Evolutionary conservation across 192 early-diverging fungal genomes (phyloP).

Genomic region (Linderina pennispora): DNA sequence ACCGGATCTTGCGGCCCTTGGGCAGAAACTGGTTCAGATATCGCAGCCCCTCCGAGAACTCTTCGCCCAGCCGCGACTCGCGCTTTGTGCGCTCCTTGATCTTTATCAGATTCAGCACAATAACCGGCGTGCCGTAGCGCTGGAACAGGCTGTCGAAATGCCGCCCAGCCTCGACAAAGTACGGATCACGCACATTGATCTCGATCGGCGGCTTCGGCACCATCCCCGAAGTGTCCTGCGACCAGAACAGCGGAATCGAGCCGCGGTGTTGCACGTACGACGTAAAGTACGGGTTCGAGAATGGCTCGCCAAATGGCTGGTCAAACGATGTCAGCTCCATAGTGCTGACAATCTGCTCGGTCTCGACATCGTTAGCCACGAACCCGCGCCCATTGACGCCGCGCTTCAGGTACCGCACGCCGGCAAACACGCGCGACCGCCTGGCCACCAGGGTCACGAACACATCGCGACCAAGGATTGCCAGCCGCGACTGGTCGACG

Average conservation of each 20-base stretch:
- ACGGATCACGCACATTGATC: slow-evolving; percentile 86
- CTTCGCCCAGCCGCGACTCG: slow-evolving; percentile 79
- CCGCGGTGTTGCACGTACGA: slow-evolving; percentile 97
- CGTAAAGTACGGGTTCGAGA: slow-evolving; percentile 70
- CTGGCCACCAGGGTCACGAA: slow-evolving; percentile 92
- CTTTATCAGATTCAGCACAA: slow-evolving; percentile 95
- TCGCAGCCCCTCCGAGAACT: slow-evolving; percentile 72
- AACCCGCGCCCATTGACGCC: slow-evolving; percentile 93
- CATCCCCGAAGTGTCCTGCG: slow-evolving; percentile 88
- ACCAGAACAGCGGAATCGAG: slow-evolving; percentile 94
- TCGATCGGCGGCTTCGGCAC: slow-evolving; percentile 93
- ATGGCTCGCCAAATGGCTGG: slow-evolving; percentile 45
- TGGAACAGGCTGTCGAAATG: slow-evolving; percentile 92
- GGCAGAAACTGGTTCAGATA: slow-evolving; percentile 93
- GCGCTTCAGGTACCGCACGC: slow-evolving; percentile 92
- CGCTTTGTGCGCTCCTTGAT: slow-evolving; percentile 85
- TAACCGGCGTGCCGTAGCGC: slow-evolving; percentile 86
- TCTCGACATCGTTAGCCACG: slow-evolving; percentile 98
- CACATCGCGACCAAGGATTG: slow-evolving; percentile 86
- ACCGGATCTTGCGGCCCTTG: slow-evolving; percentile 68
- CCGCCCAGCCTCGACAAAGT: slow-evolving; percentile 81
- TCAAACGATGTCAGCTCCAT: slow-evolving; percentile 86
- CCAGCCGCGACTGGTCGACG: slow-evolving; percentile 94
- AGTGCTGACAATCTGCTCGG: slow-evolving; percentile 95
- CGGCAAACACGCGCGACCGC: slow-evolving; percentile 90